phyloP scores from a whole-genome alignment of 345 rosid species.

The Eucalyptus marginata region DNA sequence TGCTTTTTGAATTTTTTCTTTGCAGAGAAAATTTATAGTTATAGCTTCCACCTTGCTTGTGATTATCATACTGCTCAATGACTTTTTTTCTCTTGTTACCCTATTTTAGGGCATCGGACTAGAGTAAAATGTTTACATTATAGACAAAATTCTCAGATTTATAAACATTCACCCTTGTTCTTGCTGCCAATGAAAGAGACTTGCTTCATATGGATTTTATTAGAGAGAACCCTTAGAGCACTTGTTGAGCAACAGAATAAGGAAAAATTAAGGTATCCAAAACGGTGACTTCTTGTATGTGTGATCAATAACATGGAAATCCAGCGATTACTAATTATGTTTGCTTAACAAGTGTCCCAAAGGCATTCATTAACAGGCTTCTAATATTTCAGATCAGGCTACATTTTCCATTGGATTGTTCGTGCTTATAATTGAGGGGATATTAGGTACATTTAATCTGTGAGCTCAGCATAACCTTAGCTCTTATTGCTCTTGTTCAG shows the following conservation, averaged over 20 bases:
- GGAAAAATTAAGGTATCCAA: neutral
- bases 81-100: neutral
- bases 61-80: neutral
- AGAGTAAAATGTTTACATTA: neutral
- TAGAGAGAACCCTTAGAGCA: neutral
- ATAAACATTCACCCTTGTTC: neutral
- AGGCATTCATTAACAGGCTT: neutral
- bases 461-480: neutral
- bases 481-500: conserved; percentile 20
- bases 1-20: neutral
- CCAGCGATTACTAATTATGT: neutral
- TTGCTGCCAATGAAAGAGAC: neutral
- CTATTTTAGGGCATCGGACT: neutral
- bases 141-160: neutral
- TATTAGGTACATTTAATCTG: neutral
- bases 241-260: neutral
- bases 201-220: neutral
- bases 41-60: neutral
- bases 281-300: neutral
- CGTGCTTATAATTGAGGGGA: neutral
- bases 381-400: neutral
- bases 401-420: neutral
- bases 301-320: neutral
- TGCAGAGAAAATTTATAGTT: neutral
- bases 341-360: neutral